Conservation (phyloP, 306 rosid genomes). For the Vigna trinervia region DNA sequence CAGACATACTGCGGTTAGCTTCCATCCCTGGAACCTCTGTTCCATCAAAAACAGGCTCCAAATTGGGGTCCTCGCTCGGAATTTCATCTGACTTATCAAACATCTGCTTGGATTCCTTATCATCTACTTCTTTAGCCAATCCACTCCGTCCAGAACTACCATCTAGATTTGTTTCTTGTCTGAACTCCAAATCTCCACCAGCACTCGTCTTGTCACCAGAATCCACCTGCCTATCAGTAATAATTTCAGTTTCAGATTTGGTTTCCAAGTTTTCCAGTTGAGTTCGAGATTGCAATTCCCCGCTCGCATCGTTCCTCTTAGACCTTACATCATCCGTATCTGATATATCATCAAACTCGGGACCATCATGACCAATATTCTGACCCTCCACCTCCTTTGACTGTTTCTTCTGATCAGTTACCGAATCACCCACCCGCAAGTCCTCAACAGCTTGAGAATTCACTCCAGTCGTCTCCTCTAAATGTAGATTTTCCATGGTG, state of each 20-base stretch:
- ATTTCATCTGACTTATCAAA: slow-evolving; percentile 52
- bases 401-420: slow-evolving; percentile 43
- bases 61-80: slow-evolving; percentile 60
- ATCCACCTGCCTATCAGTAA: slow-evolving; percentile 29
- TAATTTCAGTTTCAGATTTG: slow-evolving; percentile 43
- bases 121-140: slow-evolving; percentile 42
- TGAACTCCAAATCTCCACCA: slow-evolving; percentile 40
- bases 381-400: slow-evolving; percentile 44
- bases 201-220: slow-evolving; percentile 45
- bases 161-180: slow-evolving; percentile 45
- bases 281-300: slow-evolving; percentile 36
- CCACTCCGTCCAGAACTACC: slow-evolving; percentile 16
- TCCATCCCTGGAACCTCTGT: slow-evolving; percentile 77
- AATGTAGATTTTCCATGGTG: slow-evolving; percentile 55
- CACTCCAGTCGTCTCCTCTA: slow-evolving; percentile 38
- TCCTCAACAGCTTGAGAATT: slow-evolving; percentile 47
- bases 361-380: slow-evolving; percentile 40
- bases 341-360: slow-evolving; percentile 35
- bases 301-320: slow-evolving; percentile 30
- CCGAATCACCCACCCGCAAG: slow-evolving; percentile 46
- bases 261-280: slow-evolving; percentile 42
- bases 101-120: slow-evolving; percentile 38
- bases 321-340: slow-evolving; percentile 27
- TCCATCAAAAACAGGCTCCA: slow-evolving; percentile 87
- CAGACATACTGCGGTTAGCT: slow-evolving; percentile 59